phyloP scores from a whole-genome alignment of 2,329 filamentous ascomycete genomes.

The Myotisia sp. region DNA sequence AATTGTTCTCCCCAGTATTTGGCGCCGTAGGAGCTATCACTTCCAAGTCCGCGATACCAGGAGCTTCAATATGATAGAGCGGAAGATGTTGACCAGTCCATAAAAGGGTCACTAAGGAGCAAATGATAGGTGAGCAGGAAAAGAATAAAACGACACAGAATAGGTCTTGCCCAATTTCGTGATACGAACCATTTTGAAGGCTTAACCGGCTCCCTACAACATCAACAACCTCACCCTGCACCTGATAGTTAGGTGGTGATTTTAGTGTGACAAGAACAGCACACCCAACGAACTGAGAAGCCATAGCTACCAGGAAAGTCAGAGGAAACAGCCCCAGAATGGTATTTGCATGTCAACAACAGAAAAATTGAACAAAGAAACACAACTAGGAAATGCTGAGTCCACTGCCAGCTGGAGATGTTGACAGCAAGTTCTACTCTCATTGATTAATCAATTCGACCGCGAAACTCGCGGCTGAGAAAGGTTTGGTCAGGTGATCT shows the following conservation, averaged over 20 bases:
- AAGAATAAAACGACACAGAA: too few species aligned
- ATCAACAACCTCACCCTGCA: conserved; percentile 57
- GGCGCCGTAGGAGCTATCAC: conserved; percentile 19
- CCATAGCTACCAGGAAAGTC: too few species aligned
- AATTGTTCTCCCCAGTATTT: conserved; percentile 3
- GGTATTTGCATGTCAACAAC: too few species aligned
- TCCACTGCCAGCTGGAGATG: too few species aligned
- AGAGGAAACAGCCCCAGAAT: too few species aligned
- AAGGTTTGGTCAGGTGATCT: too few species aligned
- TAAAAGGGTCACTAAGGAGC: conserved; percentile 31
- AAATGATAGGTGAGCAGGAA: too few species aligned
- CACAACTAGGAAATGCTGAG: too few species aligned
- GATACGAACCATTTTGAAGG: conserved; percentile 53
- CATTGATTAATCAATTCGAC: too few species aligned
- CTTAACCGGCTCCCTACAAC: conserved; percentile 56
- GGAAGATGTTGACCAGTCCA: conserved; percentile 40
- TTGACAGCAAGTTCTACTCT: too few species aligned
- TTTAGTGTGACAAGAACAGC: conserved; percentile 60
- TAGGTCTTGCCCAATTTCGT: neutral
- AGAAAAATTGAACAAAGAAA: too few species aligned
- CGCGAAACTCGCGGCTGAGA: too few species aligned
- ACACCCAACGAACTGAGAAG: conserved; percentile 58
- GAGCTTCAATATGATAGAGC: conserved; percentile 43
- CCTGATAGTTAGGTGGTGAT: conserved; percentile 47
- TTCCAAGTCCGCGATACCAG: conserved; percentile 45